A percentile compares a stretch with the other conserved stretches of the same genome.
These are phyloP conservation scores for Trichoderma asperelloides DNA, from an alignment of 495 filamentous ascomycete genomes.

Conservation along the genomic window DNA sequence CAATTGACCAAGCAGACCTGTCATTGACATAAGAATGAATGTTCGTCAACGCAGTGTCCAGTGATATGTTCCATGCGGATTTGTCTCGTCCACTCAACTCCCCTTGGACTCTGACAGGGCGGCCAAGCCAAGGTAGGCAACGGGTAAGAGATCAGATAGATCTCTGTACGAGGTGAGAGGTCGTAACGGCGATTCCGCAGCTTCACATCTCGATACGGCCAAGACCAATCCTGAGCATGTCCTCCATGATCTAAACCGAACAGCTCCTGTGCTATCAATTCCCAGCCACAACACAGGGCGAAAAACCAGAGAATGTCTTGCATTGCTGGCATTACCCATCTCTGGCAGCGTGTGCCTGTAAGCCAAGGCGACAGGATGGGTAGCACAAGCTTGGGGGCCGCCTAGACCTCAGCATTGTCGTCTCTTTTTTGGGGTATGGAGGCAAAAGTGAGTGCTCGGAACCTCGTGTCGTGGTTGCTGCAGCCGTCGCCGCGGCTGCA, in stretches of 20 bases:
- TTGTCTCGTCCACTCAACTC: too few species aligned
- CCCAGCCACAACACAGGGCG: background rate
- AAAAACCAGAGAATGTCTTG: background rate
- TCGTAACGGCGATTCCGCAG: background rate
- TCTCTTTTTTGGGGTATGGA: background rate
- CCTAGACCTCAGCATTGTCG: background rate
- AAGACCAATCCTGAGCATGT: background rate
- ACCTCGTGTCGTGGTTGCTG: background rate
- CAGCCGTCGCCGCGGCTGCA: background rate
- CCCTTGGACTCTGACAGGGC: background rate
- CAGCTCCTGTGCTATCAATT: background rate
- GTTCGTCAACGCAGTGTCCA: background rate
- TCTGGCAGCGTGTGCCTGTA: background rate
- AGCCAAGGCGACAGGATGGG: background rate
- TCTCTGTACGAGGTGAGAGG: conserved; percentile 3
- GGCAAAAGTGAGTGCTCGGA: background rate
- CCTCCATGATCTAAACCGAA: background rate
- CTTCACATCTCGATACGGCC: background rate
- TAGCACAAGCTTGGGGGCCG: background rate
- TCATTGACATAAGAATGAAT: background rate
- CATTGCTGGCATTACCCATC: background rate
- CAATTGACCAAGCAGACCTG: background rate
- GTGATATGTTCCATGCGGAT: background rate
- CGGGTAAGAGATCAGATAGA: background rate
- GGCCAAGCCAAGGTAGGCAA: background rate